Evolutionary conservation across 2,329 filamentous ascomycete genomes (phyloP), one percentile per base, ranked within the genome.

Genomic region (Penicillium digitatum): DNA sequence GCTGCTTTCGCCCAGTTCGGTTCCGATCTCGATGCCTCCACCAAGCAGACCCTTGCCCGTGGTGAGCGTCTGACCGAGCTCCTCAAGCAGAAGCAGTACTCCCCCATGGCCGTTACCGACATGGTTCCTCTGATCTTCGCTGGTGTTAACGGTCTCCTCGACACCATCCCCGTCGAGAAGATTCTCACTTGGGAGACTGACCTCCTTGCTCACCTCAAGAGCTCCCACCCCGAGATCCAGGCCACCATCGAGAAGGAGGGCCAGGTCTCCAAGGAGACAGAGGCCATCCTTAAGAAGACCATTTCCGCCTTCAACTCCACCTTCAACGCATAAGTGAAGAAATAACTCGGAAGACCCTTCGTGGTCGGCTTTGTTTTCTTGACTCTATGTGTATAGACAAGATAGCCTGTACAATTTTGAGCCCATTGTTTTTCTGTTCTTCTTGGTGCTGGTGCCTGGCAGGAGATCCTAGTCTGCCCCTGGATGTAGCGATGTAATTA

Each of bases 81-180:
- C 67, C 88, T 96, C 73, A 97, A 97, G 88, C 94, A 99, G 86
- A 96, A 96, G 87, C 94, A 99, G 82, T 99, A 97, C 86, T 87
- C 85, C 44, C 94, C 94, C 71, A 96, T 96, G 92, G 89, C 90
- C 69, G 93, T 97, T 76, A 94, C 95, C 84, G 93, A 99, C 84
- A 97, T 97, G 93, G 94, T 99, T 82, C 94, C 94, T 68, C 87
- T 99, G 69, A 97, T 99, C 85, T 99, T 85, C 81, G 93, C 94
- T 66, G 94, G 94, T 95, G 90, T 99, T 82, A 97, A 97, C 81
- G 94, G 94, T 83, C 81, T 84, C 81, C 87, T 99, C 67, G 94
- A 99, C 82, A 74, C 63, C 69, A 83, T 99, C 66, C 94, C 94
- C 63, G 94, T 97, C 74, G 76, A 64, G 85, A 95, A 93, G 88